phyloP scores from a whole-genome alignment of 2,329 filamentous ascomycete species.

The Aspergillus glaucus region DNA sequence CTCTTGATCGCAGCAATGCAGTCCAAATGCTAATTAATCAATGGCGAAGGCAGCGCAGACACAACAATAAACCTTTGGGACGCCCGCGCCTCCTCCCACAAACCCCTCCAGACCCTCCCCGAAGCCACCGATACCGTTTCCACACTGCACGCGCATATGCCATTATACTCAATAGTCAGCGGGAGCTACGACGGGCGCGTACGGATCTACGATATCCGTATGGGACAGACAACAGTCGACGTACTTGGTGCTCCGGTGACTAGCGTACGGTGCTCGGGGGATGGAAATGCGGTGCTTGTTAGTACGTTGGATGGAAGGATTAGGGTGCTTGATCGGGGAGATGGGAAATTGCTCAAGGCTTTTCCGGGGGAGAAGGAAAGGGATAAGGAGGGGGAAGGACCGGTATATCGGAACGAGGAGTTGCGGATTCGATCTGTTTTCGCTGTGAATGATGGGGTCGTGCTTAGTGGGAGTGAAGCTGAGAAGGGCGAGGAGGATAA shows the following conservation, averaged over 20 bases:
- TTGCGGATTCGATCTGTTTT: slow-evolving; percentile 70
- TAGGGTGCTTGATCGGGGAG: slow-evolving; percentile 71
- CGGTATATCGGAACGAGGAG: slow-evolving; percentile 55
- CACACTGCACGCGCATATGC: slow-evolving; percentile 32
- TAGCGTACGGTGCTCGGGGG: slow-evolving; percentile 62
- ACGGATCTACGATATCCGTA: slow-evolving; percentile 73
- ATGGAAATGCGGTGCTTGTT: slow-evolving; percentile 68
- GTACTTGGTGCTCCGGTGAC: slow-evolving; percentile 65
- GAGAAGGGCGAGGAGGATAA: slow-evolving; percentile 9
- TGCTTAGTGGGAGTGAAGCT: slow-evolving; percentile 74
- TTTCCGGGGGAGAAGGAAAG: slow-evolving; percentile 48
- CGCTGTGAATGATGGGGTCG: slow-evolving; percentile 68
- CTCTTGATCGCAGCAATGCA: no score
- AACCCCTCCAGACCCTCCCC: slow-evolving; percentile 37
- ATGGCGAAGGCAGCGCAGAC: slow-evolving; percentile 36
- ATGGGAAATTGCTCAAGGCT: slow-evolving; percentile 65
- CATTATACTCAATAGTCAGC: slow-evolving; percentile 52
- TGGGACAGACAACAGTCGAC: slow-evolving; percentile 65
- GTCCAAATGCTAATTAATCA: no score
- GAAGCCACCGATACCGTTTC: slow-evolving; percentile 40
- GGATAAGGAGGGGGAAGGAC: not conserved
- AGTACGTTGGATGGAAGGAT: slow-evolving; percentile 70
- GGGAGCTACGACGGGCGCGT: slow-evolving; percentile 82
- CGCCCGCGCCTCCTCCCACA: slow-evolving; percentile 33
- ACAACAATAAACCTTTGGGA: slow-evolving; percentile 40